These are phyloP conservation scores for Aureobasidium namibiae DNA, from an alignment of 2,329 filamentous ascomycete species.

Conservation along the genomic window DNA sequence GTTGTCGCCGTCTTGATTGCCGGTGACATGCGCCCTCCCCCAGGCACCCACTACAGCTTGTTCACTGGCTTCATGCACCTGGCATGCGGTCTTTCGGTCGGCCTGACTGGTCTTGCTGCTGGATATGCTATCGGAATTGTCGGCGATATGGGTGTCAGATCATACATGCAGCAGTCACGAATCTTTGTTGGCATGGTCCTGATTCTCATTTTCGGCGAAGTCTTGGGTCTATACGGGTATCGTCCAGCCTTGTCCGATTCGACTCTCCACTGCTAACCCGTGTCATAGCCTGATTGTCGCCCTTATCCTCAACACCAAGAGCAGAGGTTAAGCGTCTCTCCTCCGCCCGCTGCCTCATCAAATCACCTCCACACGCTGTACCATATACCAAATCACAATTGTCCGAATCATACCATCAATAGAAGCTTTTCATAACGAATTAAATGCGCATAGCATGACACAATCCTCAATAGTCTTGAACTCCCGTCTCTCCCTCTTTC, in stretches of 20 bases:
- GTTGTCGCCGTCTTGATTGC: slow-evolving; percentile 95
- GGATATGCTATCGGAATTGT: slow-evolving; percentile 96
- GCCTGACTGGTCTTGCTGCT: slow-evolving; percentile 83
- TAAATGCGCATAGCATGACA: background rate
- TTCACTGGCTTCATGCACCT: slow-evolving; percentile 94
- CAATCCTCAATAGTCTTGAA: slow-evolving; percentile 35
- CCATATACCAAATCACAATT: background rate
- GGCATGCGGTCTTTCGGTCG: slow-evolving; percentile 81
- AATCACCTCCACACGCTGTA: slow-evolving; percentile 1
- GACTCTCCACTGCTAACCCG: background rate
- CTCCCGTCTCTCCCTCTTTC: slow-evolving; percentile 38
- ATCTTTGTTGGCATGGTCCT: slow-evolving; percentile 98
- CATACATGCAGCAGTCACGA: slow-evolving; percentile 92
- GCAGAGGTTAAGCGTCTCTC: slow-evolving; percentile 43
- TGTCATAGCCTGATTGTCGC: slow-evolving; percentile 72
- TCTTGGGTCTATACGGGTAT: slow-evolving; percentile 92
- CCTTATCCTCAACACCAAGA: slow-evolving; percentile 85
- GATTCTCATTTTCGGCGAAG: slow-evolving; percentile 97
- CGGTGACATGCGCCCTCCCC: slow-evolving; percentile 71
- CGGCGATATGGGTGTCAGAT: slow-evolving; percentile 82
- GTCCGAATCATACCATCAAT: slow-evolving; percentile 2
- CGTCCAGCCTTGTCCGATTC: slow-evolving; percentile 22
- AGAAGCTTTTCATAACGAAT: slow-evolving; percentile 7
- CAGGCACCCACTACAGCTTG: slow-evolving; percentile 63
- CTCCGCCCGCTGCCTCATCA: background rate